Evolutionary conservation across 768 basidiomycete species (phyloP), one percentile per base, ranked within the genome.

Genomic region (Suillus subalutaceus): DNA sequence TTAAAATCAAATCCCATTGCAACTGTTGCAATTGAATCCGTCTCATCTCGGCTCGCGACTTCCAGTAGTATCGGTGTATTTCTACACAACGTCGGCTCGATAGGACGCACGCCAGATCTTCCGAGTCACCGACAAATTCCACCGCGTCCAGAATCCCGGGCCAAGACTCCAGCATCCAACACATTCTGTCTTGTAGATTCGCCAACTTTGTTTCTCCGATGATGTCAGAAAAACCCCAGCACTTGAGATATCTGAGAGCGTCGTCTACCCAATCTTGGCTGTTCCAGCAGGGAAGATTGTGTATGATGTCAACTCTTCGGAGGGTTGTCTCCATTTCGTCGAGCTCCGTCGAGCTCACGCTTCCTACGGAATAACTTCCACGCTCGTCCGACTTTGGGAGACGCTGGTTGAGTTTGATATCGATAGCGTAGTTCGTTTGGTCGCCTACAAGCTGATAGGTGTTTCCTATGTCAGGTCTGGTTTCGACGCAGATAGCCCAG

Each of bases 401-500:
- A 6, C 38, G 44, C 4, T 66, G 67, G 0, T 60, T 53, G 6
- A 60, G 30, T 6, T 68, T n/a, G 48, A 70, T 66, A 16, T 68
- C 66, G 0, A 68, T 66, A 1, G 71, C 69, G 58, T 69, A 75
- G 12, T 73, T 72, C 16, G 73, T 73, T 2, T 63, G 63, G 56
- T 66, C 58, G 0, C 75, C 75, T 0, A 71, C 65, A 16, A 77
- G 44, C 58, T 78, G 69, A 61, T 77, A 77, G 63, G 69, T 68
- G 57, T 74, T 69, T 38, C 75, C 75, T 0, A 53, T 65, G 1
- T 44, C 20, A 13, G 69, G 63, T 0, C 61, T 35, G 8, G 71
- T 75, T 40, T 69, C 72, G 15, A 75, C 55, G 10, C 73, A 75
- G 63, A 77, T 68, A 38, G 70, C 74, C 75, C 75, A 76, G 63